Percentiles rank a stretch among this genome's conserved stretches.
Evolutionary conservation across 2,329 filamentous ascomycete genomes (phyloP).

Genomic region (Passalora sequoiae): DNA sequence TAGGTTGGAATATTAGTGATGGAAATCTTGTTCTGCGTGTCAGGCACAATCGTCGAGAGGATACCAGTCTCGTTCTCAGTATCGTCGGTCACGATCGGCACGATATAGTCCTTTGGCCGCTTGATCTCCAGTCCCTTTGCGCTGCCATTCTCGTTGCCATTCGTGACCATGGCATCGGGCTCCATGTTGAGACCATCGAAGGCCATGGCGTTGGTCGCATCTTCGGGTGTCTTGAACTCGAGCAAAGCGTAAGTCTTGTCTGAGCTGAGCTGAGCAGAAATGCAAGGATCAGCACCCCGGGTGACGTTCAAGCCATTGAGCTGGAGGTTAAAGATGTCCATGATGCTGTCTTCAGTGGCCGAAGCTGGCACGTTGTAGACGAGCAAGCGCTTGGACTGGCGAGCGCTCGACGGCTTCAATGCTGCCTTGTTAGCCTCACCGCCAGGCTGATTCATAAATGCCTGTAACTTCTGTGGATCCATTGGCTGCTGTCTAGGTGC

Average conservation of each 20-base stretch:
- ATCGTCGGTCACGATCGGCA: slow-evolving; percentile 71
- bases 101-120: slow-evolving; percentile 94
- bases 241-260: slow-evolving; percentile 77
- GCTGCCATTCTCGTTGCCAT: slow-evolving; percentile 51
- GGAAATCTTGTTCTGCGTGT: slow-evolving; percentile 92
- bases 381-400: slow-evolving; percentile 88
- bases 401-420: slow-evolving; percentile 85
- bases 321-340: slow-evolving; percentile 90
- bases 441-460: slow-evolving; percentile 87
- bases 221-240: slow-evolving; percentile 81
- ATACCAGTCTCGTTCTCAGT: slow-evolving; percentile 68
- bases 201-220: slow-evolving; percentile 86
- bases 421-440: slow-evolving; percentile 67
- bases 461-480: slow-evolving; percentile 88
- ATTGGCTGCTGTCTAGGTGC: slow-evolving; percentile 92
- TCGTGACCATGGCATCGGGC: slow-evolving; percentile 52
- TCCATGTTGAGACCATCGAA: slow-evolving; percentile 86
- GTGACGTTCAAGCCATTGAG: slow-evolving; percentile 95
- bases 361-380: slow-evolving; percentile 72
- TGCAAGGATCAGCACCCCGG: slow-evolving; percentile 75
- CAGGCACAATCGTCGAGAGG: slow-evolving; percentile 74
- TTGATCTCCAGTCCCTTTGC: slow-evolving; percentile 64
- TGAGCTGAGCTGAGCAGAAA: slow-evolving; percentile 73
- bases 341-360: slow-evolving; percentile 68
- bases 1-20: slow-evolving; percentile 84